phyloP scores from a whole-genome alignment of 768 basidiomycete species.

The Collybia nuda region DNA sequence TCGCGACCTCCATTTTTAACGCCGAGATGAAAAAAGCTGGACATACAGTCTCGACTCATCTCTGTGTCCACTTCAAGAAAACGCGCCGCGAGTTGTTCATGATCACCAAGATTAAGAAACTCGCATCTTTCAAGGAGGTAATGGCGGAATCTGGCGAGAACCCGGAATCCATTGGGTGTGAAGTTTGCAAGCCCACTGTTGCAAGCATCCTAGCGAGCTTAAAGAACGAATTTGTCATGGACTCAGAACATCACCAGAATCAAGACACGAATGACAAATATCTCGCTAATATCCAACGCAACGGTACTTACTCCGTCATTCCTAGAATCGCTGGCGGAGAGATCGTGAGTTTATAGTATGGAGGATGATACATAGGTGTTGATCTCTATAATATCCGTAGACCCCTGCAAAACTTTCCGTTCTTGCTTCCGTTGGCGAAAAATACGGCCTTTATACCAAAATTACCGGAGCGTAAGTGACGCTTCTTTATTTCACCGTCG shows the following conservation, averaged over 20 bases:
- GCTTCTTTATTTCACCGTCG: background rate
- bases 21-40: slow-evolving; percentile 71
- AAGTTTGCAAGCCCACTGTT: slow-evolving; percentile 70
- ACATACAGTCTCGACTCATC: slow-evolving; percentile 50
- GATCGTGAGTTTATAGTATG: slow-evolving; percentile 18
- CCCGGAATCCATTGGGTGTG: slow-evolving; percentile 59
- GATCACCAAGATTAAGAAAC: slow-evolving; percentile 60
- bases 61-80: slow-evolving; percentile 68
- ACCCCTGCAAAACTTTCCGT: slow-evolving; percentile 67
- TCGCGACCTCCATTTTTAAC: slow-evolving; percentile 45
- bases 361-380: too few species aligned
- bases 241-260: slow-evolving; percentile 60
- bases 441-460: slow-evolving; percentile 66
- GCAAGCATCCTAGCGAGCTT: slow-evolving; percentile 50
- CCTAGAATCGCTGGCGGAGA: slow-evolving; percentile 74
- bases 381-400: background rate
- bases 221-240: slow-evolving; percentile 68
- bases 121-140: slow-evolving; percentile 54
- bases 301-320: slow-evolving; percentile 71
- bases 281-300: slow-evolving; percentile 72
- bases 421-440: slow-evolving; percentile 64
- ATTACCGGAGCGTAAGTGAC: slow-evolving; percentile 18
- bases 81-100: slow-evolving; percentile 67
- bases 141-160: slow-evolving; percentile 49
- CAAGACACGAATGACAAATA: slow-evolving; percentile 75